Conservation (phyloP, 1,284 basidiomycete species). For the Puccinia coronata region DNA sequence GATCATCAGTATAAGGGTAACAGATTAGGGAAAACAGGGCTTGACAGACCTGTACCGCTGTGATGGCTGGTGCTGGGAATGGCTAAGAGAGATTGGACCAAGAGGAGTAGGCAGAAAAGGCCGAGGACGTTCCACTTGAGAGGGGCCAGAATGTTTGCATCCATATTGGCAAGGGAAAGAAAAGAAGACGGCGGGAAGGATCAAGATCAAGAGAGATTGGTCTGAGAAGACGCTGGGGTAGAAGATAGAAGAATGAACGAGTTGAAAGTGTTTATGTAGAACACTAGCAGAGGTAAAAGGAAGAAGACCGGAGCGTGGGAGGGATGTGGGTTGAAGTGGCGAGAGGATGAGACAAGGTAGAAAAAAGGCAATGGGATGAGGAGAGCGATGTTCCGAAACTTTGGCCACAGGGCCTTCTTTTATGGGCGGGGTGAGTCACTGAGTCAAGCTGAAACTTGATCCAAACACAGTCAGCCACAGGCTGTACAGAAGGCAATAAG, state of each 20-base stretch:
- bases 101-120: background rate
- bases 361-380: background rate
- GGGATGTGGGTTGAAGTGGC: background rate
- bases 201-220: background rate
- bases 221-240: background rate
- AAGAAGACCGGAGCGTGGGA: no score
- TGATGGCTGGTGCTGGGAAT: background rate
- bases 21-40: background rate
- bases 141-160: background rate
- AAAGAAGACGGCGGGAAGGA: background rate
- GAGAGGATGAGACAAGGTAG: background rate
- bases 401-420: background rate
- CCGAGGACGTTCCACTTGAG: background rate
- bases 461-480: slow-evolving; percentile 24
- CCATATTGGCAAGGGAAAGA: background rate
- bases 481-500: background rate
- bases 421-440: slow-evolving; percentile 5
- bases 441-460: slow-evolving; percentile 22
- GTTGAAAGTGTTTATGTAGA: no score
- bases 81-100: background rate
- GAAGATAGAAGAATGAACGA: background rate
- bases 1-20: background rate
- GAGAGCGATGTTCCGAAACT: background rate
- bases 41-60: background rate
- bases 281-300: no score